Percentiles rank a stretch among this genome's conserved stretches.
These are phyloP conservation scores for Eutrema salsugineum DNA, from an alignment of 441 rosid genomes.

Conservation along the genomic window DNA sequence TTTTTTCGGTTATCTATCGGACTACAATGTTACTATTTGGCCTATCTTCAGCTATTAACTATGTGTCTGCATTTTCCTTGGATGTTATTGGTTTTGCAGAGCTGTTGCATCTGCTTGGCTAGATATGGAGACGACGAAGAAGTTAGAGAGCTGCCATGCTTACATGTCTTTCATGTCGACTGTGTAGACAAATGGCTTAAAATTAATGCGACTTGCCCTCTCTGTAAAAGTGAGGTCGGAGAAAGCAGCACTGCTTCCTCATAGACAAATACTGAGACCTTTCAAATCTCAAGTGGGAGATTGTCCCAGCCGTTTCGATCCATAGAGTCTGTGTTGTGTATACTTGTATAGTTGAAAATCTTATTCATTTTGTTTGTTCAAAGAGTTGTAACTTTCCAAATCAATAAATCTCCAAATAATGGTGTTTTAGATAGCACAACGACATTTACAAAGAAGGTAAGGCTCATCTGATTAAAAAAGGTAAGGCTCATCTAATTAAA, in stretches of 20 bases:
- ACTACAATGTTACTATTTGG: not conserved
- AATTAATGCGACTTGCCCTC: slow-evolving; percentile 69
- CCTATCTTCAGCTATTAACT: not conserved
- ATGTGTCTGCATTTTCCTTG: not conserved
- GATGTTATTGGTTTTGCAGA: slow-evolving; percentile 36
- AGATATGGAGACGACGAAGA: slow-evolving; percentile 56
- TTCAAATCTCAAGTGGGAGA: not conserved
- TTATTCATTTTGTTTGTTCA: slow-evolving; percentile 25
- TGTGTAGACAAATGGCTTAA: slow-evolving; percentile 80
- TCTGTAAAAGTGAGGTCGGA: slow-evolving; percentile 62
- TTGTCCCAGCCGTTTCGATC: not conserved
- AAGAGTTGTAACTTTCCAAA: slow-evolving; percentile 3
- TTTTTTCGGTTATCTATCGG: not conserved
- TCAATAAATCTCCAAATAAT: slow-evolving; percentile 17
- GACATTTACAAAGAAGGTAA: not conserved
- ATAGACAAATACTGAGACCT: slow-evolving; percentile 4
- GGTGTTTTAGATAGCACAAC: not conserved
- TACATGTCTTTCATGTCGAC: slow-evolving; percentile 64
- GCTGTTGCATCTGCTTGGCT: slow-evolving; percentile 74
- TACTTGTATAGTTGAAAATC: slow-evolving; percentile 22
- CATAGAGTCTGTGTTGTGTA: slow-evolving; percentile 3
- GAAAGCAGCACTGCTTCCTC: slow-evolving; percentile 41
- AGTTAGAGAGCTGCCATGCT: slow-evolving; percentile 63
- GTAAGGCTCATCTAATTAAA: not conserved
- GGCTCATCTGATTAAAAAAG: not conserved